phyloP scores from a whole-genome alignment of 768 basidiomycete species.

The Tubosaeta brunneosetosa region DNA sequence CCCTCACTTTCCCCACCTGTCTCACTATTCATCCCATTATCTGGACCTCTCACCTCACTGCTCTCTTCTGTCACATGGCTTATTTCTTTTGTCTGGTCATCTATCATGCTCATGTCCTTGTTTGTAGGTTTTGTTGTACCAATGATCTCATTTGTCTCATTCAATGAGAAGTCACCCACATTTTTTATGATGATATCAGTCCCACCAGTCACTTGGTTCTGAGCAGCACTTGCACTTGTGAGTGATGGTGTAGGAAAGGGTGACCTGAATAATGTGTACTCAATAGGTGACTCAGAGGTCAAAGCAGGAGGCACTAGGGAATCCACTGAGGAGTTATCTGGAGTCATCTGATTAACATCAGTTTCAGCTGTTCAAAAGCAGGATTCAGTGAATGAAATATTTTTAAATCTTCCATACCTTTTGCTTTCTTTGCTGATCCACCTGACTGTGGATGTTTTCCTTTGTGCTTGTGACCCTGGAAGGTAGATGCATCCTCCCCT shows the following conservation, averaged over 20 bases:
- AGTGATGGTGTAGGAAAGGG: background rate
- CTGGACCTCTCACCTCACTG: background rate
- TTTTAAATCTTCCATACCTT: background rate
- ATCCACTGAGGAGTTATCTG: background rate
- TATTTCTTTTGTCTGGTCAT: background rate
- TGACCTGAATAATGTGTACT: background rate
- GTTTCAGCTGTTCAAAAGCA: background rate
- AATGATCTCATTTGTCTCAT: too few species aligned
- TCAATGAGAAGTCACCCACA: too few species aligned
- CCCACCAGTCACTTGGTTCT: too few species aligned
- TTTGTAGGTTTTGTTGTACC: too few species aligned
- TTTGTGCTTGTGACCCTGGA: background rate
- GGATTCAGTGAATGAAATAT: background rate
- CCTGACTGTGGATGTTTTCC: background rate
- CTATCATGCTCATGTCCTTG: too few species aligned
- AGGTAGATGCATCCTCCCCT: background rate
- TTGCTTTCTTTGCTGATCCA: background rate
- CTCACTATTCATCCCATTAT: background rate
- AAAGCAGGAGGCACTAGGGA: background rate
- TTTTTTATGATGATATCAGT: too few species aligned
- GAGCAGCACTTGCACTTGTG: too few species aligned
- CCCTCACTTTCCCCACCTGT: background rate
- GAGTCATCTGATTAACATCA: background rate
- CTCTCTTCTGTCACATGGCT: background rate
- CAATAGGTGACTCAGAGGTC: background rate